phyloP scores from a whole-genome alignment of 768 basidiomycete species.

The Podaxis sp. region DNA sequence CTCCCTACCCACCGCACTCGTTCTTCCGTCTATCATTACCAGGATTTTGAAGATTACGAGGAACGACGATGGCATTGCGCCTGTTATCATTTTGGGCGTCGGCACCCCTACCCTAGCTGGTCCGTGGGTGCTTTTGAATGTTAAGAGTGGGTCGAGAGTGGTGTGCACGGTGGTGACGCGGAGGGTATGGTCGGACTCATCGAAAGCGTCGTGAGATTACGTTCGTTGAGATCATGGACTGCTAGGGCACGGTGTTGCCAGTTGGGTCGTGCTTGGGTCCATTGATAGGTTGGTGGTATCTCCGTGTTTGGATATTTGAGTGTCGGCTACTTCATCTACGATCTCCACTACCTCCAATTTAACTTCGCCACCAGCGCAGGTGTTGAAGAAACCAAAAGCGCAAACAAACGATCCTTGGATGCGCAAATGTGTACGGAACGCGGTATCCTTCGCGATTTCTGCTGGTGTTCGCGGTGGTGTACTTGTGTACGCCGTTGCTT shows the following conservation, averaged over 20 bases:
- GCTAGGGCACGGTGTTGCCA: conserved; percentile 61
- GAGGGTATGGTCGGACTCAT: neutral
- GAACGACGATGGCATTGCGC: conserved; percentile 74
- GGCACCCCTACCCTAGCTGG: conserved; percentile 57
- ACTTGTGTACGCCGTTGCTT: conserved; percentile 69
- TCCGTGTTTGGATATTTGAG: conserved; percentile 66
- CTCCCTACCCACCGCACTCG: conserved; percentile 52
- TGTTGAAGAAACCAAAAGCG: conserved; percentile 28
- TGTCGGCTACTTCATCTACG: conserved; percentile 1
- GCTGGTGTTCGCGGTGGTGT: conserved; percentile 59
- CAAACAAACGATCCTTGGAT: conserved; percentile 66
- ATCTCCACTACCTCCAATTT: neutral
- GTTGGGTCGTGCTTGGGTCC: conserved; percentile 50
- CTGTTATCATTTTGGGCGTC: conserved; percentile 56
- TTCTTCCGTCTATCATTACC: conserved; percentile 53
- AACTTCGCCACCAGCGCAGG: neutral
- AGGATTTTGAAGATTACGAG: conserved; percentile 62
- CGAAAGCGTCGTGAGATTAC: conserved; percentile 28
- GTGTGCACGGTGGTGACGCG: conserved; percentile 33
- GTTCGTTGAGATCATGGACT: conserved; percentile 54
- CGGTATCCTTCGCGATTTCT: conserved; percentile 84
- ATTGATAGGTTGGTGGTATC: conserved; percentile 71
- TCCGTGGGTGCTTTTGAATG: conserved; percentile 71
- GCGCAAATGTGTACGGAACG: conserved; percentile 83
- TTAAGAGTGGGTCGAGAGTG: conserved; percentile 68